Evolutionary conservation across 2,329 filamentous ascomycete species (phyloP), one percentile per base, ranked within the genome.

Genomic region (Botrytis pseudocinerea): DNA sequence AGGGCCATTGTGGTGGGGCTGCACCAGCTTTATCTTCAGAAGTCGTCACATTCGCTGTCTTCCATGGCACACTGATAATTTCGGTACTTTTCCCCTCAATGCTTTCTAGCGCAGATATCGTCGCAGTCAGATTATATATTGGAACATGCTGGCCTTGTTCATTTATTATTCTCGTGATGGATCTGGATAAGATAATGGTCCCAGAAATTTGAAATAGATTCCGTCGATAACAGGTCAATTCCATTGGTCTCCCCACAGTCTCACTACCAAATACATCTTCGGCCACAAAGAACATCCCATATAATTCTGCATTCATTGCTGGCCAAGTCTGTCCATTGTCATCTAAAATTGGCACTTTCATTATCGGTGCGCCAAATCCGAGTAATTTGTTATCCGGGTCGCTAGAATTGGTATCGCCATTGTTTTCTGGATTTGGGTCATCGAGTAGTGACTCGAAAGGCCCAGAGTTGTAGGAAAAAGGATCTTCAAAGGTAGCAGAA

Each of bases 21-120:
- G 82, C 75, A 86, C 87, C 78, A 88, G 76, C 74, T 74, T 79
- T 78, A 57, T 82, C 80, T 57, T 81, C 78, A 8, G 75, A 77
- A 5, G 76, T 74, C 9, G 74, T 75, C 38, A 72, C 74, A 32
- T 74, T 76, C 35, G 77, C 75, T 8, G 80, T 97, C 84, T 98
- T 98, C 95, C 95, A 98, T 0, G 95, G 95, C 65, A 98, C 96
- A 0, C 92, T 96, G 74, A 98, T 98, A 75, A 98, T 97, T 83
- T 98, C 97, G 9, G 97, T 95, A 0, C 90, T 79, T 80, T 97
- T 97, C 66, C 93, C 93, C 81, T 98, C 95, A 68, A 98, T 97
- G 8, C 94, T 97, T 82, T 98, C 95, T 5, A 92, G 89, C 2
- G 94, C 95, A 0, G 92, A 92, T 70, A 98, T 94, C 51, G 92